Evolutionary conservation across 225 moss, liverwort and hornwort species (phyloP), one percentile per base, ranked within the genome.

Genomic region (Pseudoscleropodium purum): DNA sequence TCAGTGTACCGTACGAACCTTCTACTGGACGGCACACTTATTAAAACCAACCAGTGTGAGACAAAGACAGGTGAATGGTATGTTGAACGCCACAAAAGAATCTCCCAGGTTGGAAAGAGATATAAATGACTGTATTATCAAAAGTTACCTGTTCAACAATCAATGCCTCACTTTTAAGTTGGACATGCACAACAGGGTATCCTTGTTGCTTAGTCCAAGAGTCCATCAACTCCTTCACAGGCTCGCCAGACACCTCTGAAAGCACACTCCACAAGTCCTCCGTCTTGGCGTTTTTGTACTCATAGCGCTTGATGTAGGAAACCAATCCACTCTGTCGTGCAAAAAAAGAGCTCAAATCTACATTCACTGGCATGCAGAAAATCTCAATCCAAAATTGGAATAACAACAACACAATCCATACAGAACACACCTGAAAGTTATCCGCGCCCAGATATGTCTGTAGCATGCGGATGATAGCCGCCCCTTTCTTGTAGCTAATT

Each of bases 401-500:
- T 34, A 67, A 88, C 30, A 88, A 85, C 27, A 90, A 63, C 54
- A 91, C 27, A 85, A 47, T 75, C 45, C 90, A 90, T 20, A 87
- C 69, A 79, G 41, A 88, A 85, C 87, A 85, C 59, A 96, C 96
- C 96, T 96, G 96, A 88, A 96, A 96, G 19, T 82, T 91, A 61
- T 96, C 93, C 79, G 96, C 92, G 24, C 94, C 95, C 86, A 96
- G 87, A 91, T 96, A 96, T 75, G 96, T 95, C 90, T 96, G 96
- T 75, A 96, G 91, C 96, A 96, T 96, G 47, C 96, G 94, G 84
- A 96, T 96, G 34, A 96, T 95, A 76, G 96, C 91, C 61, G 96
- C 96, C 75, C 96, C 96, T 92, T 96, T 96, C 91, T 94, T 96
- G 86, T 96, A 96, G 89, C 96, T 96, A 10, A 96, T 96, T 66